Base-by-base conservation (phyloP, 306 rosid genomes). In the Medicago arabica region DNA sequence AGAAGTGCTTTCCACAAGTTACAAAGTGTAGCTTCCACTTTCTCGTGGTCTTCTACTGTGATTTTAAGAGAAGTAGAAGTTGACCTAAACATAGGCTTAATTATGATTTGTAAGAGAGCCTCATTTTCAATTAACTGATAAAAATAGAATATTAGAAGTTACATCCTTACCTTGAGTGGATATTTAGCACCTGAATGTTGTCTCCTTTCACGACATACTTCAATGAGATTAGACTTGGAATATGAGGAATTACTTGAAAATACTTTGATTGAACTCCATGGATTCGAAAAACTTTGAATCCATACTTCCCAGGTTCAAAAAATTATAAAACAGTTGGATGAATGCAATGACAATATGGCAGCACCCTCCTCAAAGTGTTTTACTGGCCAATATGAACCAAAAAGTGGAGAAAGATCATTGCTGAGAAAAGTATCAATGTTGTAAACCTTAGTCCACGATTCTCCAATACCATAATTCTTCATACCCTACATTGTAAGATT, bases 341-440 rank as follows among this genome's bases (percentile, higher is more conserved):
- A 21, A 21, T 21, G 23, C 1, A 21, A 40, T 11, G 28, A 9
- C 61, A 69, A 8, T 6, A 69, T 16, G 9, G n/a, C 15, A 47
- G 9, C 16, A 31, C 47, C 36, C 6, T 23, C 17, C 21, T 46
- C 11, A 15, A 16, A 50, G 46, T 51, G 17, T 51, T 70, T 34
- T 70, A 50, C 4, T 3, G 62, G 49, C 16, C 25, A 31, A 70
- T 23, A 70, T 2, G n/a, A 34, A n/a, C 34, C 11, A 51, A 2
- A 14, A 4, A 0, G 9, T 5, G 3, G 1, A 9, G 6, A 0
- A 1, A 0, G 28, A 5, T 1, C 0, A n/a, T 0, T 0, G 1
- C 46, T 13, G 6, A 2, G 2, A 3, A 5, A 1, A 38, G 6
- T 1, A 21, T n/a, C 38, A 40, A 67, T 25, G 15, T 1, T 16